A percentile compares a stretch with the other conserved stretches of the same genome.
Conservation (phyloP, 2,329 filamentous ascomycete genomes). For the Epichloe uncinata region DNA sequence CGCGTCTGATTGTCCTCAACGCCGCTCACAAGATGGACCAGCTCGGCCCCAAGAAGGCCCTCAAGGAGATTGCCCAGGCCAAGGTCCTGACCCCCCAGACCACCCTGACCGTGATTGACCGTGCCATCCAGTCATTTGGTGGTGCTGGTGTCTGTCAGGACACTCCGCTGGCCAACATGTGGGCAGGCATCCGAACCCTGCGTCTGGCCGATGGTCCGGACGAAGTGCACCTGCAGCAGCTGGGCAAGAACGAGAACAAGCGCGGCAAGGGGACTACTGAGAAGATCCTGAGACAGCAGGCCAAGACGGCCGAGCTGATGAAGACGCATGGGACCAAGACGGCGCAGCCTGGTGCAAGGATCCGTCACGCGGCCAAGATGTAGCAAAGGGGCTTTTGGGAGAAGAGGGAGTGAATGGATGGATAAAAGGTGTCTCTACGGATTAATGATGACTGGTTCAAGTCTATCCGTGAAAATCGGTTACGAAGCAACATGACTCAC, state of each 20-base stretch:
- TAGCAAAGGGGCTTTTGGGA: conserved; percentile 13
- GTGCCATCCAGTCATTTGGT: conserved; percentile 85
- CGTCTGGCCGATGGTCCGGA: conserved; percentile 87
- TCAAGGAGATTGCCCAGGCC: conserved; percentile 89
- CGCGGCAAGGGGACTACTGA: conserved; percentile 46
- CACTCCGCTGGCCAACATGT: conserved; percentile 78
- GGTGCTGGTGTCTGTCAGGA: conserved; percentile 88
- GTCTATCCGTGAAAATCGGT: background rate
- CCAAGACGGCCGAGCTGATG: conserved; percentile 52
- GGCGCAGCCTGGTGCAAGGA: conserved; percentile 38
- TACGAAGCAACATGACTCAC: background rate
- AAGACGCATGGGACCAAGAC: conserved; percentile 38
- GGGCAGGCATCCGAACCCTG: conserved; percentile 68
- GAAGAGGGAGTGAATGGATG: background rate
- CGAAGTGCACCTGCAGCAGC: conserved; percentile 80
- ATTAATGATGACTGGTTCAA: too few species aligned
- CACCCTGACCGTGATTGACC: conserved; percentile 78
- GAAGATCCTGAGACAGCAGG: conserved; percentile 50
- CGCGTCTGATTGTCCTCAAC: conserved; percentile 81
- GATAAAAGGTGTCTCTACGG: background rate
- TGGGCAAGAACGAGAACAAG: conserved; percentile 71
- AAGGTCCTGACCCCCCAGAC: conserved; percentile 82
- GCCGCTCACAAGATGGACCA: conserved; percentile 92
- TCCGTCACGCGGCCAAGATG: conserved; percentile 33
- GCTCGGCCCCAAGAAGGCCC: conserved; percentile 72